Evolutionary conservation across 2,329 filamentous ascomycete species (phyloP).

Genomic region (Calycina herbarum): DNA sequence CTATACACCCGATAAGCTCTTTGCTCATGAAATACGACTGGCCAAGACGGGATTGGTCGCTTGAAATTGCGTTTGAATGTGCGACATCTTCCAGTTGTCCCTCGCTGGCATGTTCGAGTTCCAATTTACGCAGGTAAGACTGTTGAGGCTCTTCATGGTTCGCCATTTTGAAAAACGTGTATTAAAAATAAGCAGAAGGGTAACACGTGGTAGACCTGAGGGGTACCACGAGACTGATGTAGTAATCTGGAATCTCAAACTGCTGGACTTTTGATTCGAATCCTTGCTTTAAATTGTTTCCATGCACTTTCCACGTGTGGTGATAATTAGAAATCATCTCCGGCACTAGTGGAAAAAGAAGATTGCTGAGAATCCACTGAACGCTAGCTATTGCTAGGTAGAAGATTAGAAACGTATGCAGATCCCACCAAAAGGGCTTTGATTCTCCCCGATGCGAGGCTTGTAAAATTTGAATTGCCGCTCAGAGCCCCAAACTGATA

Average conservation of each 20-base stretch:
- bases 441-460: not conserved
- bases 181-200: not conserved
- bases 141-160: not conserved
- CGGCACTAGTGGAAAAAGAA: not conserved
- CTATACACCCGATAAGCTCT: not conserved
- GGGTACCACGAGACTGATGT: not conserved
- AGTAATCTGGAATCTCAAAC: not conserved
- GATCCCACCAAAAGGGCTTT: not conserved
- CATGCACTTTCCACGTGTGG: not conserved
- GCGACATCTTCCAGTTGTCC: not conserved
- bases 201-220: not conserved
- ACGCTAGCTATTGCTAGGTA: no score
- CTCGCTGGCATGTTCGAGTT: conserved; percentile 4
- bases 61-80: not conserved
- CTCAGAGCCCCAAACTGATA: not conserved
- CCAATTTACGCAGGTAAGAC: conserved; percentile 1
- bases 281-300: not conserved
- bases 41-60: not conserved
- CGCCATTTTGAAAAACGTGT: not conserved
- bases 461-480: not conserved
- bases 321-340: not conserved
- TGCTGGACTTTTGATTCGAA: not conserved
- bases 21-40: not conserved
- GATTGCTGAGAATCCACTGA: not conserved
- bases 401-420: not conserved